Conservation (phyloP, 352 stramenopile species). For the Phytophthora pinifolia region DNA sequence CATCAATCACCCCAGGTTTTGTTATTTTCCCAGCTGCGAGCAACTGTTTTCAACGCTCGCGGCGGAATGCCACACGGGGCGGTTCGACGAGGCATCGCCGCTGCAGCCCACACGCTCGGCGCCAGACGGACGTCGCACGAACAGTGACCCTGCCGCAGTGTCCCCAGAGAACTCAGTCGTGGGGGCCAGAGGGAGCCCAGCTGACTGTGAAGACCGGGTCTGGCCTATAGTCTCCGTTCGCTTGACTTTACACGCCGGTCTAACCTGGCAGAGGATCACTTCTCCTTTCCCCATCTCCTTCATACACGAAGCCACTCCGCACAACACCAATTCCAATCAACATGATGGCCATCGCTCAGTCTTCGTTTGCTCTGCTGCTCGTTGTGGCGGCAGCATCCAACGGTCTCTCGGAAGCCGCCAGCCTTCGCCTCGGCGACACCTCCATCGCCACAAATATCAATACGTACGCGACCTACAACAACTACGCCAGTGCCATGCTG, state of each 20-base stretch:
- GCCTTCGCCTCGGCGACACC: slow-evolving; percentile 13
- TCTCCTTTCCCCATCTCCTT: slow-evolving; percentile 10
- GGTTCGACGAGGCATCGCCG: slow-evolving; percentile 6
- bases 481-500: too few species aligned
- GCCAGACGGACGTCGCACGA: background rate
- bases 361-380: slow-evolving; percentile 25
- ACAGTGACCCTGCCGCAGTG: too few species aligned
- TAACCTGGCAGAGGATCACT: too few species aligned
- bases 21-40: too few species aligned
- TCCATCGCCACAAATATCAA: slow-evolving; percentile 16
- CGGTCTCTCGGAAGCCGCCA: slow-evolving; percentile 1
- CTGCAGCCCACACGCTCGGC: slow-evolving; percentile 1
- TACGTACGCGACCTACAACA: slow-evolving; percentile 22
- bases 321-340: slow-evolving; percentile 3
- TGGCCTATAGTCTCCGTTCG: too few species aligned
- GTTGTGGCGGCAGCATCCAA: slow-evolving; percentile 17
- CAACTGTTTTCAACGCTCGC: slow-evolving; percentile 25
- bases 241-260: too few species aligned
- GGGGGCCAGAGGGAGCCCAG: too few species aligned
- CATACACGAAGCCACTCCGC: background rate
- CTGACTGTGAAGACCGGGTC: too few species aligned
- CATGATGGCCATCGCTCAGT: slow-evolving; percentile 21
- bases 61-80: too few species aligned
- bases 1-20: too few species aligned
- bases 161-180: too few species aligned